These are phyloP conservation scores for Naganishia albida DNA, from an alignment of 1,284 basidiomycete genomes.

Conservation along the genomic window DNA sequence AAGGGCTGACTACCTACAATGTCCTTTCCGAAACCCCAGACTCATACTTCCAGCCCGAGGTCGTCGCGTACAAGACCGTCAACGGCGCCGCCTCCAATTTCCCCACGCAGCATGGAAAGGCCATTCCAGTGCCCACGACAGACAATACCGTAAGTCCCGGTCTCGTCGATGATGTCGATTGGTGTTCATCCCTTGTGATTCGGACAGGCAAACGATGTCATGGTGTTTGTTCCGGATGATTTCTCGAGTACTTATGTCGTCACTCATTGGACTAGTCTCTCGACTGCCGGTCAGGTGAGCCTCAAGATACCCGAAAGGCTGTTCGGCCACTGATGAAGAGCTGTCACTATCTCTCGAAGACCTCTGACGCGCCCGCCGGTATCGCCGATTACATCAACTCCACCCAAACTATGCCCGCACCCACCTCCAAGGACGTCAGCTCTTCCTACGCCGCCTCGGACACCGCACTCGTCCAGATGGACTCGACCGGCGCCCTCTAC, in stretches of 20 bases:
- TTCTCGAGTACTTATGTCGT: conserved; percentile 75
- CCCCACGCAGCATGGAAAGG: conserved; percentile 72
- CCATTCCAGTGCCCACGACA: conserved; percentile 71
- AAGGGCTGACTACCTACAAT: neutral
- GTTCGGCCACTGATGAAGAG: conserved; percentile 2
- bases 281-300: conserved; percentile 57
- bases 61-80: conserved; percentile 63
- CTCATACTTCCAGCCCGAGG: conserved; percentile 74
- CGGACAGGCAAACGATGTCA: conserved; percentile 65
- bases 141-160: conserved; percentile 53
- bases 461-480: conserved; percentile 72
- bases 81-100: conserved; percentile 60
- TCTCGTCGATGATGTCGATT: neutral
- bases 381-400: conserved; percentile 62
- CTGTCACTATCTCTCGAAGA: conserved; percentile 21
- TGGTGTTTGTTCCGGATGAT: conserved; percentile 81
- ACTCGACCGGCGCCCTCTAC: conserved; percentile 65
- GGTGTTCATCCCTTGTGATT: conserved; percentile 49
- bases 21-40: conserved; percentile 55
- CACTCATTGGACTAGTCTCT: conserved; percentile 54
- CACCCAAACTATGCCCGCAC: conserved; percentile 70
- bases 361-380: conserved; percentile 45
- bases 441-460: conserved; percentile 74
- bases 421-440: conserved; percentile 64
- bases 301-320: conserved; percentile 49